A percentile compares a stretch with the other conserved stretches of the same genome.
phyloP scores from a whole-genome alignment of 805 yeast genomes.

The Starmerella geochares region DNA sequence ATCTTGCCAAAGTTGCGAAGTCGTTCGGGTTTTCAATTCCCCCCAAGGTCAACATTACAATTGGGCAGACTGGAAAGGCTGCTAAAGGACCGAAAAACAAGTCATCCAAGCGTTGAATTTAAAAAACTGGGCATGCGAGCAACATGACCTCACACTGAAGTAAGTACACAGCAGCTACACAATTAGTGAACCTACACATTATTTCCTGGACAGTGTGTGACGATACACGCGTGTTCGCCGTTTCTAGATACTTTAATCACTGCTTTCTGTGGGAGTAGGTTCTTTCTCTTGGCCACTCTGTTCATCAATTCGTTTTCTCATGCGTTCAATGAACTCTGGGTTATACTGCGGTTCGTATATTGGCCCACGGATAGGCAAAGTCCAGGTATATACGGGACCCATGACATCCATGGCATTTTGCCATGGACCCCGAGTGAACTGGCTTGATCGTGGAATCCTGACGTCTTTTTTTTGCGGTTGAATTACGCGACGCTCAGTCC shows the following conservation, averaged over 20 bases:
- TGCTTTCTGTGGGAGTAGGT: not conserved
- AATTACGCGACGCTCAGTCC: slow-evolving; percentile 34
- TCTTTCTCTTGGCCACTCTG: not conserved
- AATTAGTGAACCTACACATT: too few species aligned
- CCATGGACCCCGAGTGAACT: slow-evolving; percentile 27
- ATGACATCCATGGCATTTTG: slow-evolving; percentile 25
- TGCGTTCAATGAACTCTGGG: slow-evolving; percentile 2
- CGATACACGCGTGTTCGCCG: too few species aligned
- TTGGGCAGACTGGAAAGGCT: slow-evolving; percentile 54
- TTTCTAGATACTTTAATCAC: not conserved
- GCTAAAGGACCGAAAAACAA: not conserved
- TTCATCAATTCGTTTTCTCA: slow-evolving; percentile 9
- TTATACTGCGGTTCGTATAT: slow-evolving; percentile 15
- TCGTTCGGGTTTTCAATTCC: slow-evolving; percentile 87
- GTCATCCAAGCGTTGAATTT: not conserved
- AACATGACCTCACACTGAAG: not conserved
- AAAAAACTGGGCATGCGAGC: too few species aligned
- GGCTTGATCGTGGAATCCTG: slow-evolving; percentile 23
- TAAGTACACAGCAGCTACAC: not conserved
- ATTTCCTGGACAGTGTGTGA: too few species aligned
- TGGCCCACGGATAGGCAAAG: slow-evolving; percentile 20
- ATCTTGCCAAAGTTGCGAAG: slow-evolving; percentile 86
- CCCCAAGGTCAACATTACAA: slow-evolving; percentile 91
- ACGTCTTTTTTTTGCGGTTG: slow-evolving; percentile 36
- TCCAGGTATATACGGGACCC: slow-evolving; percentile 31